These are phyloP conservation scores for Serendipita sp. DNA, from an alignment of 768 basidiomycete species.

Conservation along the genomic window DNA sequence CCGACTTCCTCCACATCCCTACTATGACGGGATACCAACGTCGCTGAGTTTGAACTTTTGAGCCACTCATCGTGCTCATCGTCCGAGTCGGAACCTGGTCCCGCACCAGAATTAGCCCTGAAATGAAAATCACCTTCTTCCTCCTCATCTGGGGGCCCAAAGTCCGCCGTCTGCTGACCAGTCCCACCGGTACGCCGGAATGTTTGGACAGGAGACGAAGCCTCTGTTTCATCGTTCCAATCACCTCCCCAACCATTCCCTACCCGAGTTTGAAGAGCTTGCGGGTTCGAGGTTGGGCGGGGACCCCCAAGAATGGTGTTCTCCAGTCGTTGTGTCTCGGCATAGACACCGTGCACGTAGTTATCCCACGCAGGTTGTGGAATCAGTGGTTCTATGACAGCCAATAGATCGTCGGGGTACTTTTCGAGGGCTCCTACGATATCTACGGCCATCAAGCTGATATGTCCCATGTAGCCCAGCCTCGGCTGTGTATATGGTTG, in stretches of 20 bases:
- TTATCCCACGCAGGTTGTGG: slow-evolving; percentile 75
- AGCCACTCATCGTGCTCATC: slow-evolving; percentile 3
- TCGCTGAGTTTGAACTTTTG: background rate
- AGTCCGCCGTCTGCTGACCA: background rate
- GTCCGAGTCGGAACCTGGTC: background rate
- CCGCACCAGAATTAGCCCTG: background rate
- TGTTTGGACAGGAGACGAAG: slow-evolving; percentile 7
- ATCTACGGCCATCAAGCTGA: slow-evolving; percentile 89
- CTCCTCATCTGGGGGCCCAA: slow-evolving; percentile 10
- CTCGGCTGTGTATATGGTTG: slow-evolving; percentile 18
- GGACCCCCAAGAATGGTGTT: slow-evolving; percentile 58
- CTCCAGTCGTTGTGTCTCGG: slow-evolving; percentile 75
- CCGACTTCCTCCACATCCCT: background rate
- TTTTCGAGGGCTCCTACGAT: slow-evolving; percentile 77
- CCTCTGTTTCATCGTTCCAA: slow-evolving; percentile 11
- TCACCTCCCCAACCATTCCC: slow-evolving; percentile 16
- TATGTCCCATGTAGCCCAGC: slow-evolving; percentile 92
- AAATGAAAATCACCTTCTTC: slow-evolving; percentile 5
- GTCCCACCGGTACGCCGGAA: slow-evolving; percentile 7
- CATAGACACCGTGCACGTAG: slow-evolving; percentile 71
- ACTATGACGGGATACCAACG: background rate
- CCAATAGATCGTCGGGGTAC: slow-evolving; percentile 64
- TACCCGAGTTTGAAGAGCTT: slow-evolving; percentile 3
- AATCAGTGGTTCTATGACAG: slow-evolving; percentile 44
- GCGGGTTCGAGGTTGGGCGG: slow-evolving; percentile 11